Evolutionary conservation across 768 basidiomycete genomes (phyloP).

Genomic region (Serendipita vermifera): DNA sequence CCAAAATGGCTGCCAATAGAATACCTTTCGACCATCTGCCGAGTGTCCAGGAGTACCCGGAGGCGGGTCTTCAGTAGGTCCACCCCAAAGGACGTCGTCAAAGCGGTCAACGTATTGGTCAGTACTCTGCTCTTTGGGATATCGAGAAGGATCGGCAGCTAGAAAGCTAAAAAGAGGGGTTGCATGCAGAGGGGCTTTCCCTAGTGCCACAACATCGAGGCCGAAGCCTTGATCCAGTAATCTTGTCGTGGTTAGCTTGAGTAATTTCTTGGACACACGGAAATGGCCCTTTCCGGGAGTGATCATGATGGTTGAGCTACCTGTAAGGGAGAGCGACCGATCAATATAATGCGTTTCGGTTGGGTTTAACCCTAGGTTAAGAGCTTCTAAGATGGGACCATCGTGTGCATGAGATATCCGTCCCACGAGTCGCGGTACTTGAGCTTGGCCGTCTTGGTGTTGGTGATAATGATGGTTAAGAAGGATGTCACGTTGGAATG

Average conservation of each 20-base stretch:
- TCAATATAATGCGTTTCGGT: conserved; percentile 93
- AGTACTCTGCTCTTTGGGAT: neutral
- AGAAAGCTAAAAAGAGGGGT: conserved; percentile 88
- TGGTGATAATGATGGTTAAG: conserved; percentile 81
- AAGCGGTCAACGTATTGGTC: neutral
- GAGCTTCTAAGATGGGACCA: conserved; percentile 86
- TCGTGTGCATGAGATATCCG: conserved; percentile 79
- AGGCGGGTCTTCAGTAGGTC: neutral
- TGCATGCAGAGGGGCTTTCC: conserved; percentile 84
- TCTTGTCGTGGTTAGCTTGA: conserved; percentile 84
- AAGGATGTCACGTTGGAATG: conserved; percentile 82
- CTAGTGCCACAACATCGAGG: conserved; percentile 74
- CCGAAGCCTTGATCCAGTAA: conserved; percentile 90
- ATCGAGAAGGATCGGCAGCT: conserved; percentile 23
- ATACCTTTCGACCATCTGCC: conserved; percentile 36
- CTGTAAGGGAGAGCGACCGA: conserved; percentile 82
- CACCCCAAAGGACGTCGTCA: conserved; percentile 1
- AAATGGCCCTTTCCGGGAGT: conserved; percentile 93
- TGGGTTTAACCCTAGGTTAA: conserved; percentile 85
- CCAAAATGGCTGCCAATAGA: conserved; percentile 91
- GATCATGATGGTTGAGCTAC: conserved; percentile 67
- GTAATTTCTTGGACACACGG: conserved; percentile 76
- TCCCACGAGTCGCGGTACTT: conserved; percentile 61
- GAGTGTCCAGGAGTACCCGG: conserved; percentile 16
- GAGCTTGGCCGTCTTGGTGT: conserved; percentile 28